Percentiles rank a stretch among this genome's conserved stretches.
These are phyloP conservation scores for Jatropha curcas DNA, from an alignment of 345 rosid species.

Conservation along the genomic window DNA sequence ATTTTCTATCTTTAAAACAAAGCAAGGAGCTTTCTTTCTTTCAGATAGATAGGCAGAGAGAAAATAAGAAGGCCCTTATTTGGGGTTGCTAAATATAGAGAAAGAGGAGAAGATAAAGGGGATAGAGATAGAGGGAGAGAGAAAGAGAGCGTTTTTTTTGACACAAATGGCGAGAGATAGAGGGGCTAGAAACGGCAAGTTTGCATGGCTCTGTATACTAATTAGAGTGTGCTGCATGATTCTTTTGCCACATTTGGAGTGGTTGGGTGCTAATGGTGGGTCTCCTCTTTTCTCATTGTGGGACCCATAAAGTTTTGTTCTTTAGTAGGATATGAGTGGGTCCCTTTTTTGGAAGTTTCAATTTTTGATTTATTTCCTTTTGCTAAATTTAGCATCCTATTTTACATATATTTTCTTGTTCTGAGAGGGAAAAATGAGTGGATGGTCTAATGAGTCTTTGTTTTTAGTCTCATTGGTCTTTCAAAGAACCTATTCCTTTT, in stretches of 20 bases:
- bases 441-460: neutral
- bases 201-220: slow-evolving; percentile 68
- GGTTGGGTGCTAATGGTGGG: slow-evolving; percentile 26
- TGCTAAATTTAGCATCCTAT: neutral
- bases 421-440: no score
- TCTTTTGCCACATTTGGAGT: slow-evolving; percentile 34
- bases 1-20: slow-evolving; percentile 1
- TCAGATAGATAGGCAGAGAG: neutral
- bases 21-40: slow-evolving; percentile 4
- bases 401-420: neutral
- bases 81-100: slow-evolving; percentile 51
- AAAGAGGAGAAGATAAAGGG: slow-evolving; percentile 31
- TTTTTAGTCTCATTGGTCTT: neutral
- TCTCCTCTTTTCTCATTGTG: neutral
- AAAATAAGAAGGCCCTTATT: slow-evolving; percentile 18
- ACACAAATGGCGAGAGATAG: slow-evolving; percentile 34
- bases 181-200: slow-evolving; percentile 48
- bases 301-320: slow-evolving; percentile 16
- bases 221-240: slow-evolving; percentile 35
- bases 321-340: neutral
- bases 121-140: slow-evolving; percentile 19
- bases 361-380: neutral
- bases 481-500: neutral
- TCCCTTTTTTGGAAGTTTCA: neutral
- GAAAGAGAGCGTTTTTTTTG: slow-evolving; percentile 24